Evolutionary conservation across 2,329 filamentous ascomycete genomes (phyloP).

Genomic region (Aspergillus piperis): DNA sequence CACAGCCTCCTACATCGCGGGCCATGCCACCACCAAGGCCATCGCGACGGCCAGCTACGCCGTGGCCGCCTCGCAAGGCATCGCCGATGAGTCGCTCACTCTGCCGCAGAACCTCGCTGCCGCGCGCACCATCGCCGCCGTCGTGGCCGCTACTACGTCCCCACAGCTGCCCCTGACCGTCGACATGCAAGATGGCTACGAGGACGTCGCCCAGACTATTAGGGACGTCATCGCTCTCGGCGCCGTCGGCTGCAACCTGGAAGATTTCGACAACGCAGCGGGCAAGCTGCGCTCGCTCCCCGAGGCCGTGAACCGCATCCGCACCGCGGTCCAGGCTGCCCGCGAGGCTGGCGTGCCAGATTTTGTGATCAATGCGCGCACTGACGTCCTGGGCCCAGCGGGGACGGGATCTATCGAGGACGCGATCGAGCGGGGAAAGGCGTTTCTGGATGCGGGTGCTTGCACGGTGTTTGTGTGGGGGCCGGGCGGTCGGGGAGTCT

Average conservation of each 20-base stretch:
- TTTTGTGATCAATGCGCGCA: slow-evolving; percentile 61
- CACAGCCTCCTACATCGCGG: slow-evolving; percentile 50
- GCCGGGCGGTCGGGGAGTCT: slow-evolving; percentile 45
- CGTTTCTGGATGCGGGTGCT: slow-evolving; percentile 61
- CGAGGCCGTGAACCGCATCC: slow-evolving; percentile 53
- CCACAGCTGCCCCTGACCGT: slow-evolving; percentile 46
- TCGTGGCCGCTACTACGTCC: slow-evolving; percentile 45
- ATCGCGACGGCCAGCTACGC: slow-evolving; percentile 56
- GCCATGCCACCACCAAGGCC: slow-evolving; percentile 38
- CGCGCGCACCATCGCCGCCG: slow-evolving; percentile 47
- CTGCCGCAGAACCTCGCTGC: slow-evolving; percentile 55
- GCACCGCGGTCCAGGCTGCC: slow-evolving; percentile 33
- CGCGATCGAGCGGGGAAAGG: slow-evolving; percentile 56
- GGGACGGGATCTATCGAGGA: slow-evolving; percentile 47
- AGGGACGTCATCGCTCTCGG: slow-evolving; percentile 51
- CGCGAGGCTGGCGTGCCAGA: slow-evolving; percentile 52
- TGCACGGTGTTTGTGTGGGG: slow-evolving; percentile 65
- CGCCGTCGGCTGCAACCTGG: slow-evolving; percentile 61
- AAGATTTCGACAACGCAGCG: slow-evolving; percentile 51
- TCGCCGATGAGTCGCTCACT: slow-evolving; percentile 53
- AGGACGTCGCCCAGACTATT: slow-evolving; percentile 44
- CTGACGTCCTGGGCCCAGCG: slow-evolving; percentile 46
- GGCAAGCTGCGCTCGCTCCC: slow-evolving; percentile 43
- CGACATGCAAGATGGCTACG: slow-evolving; percentile 65
- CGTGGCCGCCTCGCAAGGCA: slow-evolving; percentile 50